phyloP scores from a whole-genome alignment of 768 basidiomycete genomes.

The Fomitopsis serialis region DNA sequence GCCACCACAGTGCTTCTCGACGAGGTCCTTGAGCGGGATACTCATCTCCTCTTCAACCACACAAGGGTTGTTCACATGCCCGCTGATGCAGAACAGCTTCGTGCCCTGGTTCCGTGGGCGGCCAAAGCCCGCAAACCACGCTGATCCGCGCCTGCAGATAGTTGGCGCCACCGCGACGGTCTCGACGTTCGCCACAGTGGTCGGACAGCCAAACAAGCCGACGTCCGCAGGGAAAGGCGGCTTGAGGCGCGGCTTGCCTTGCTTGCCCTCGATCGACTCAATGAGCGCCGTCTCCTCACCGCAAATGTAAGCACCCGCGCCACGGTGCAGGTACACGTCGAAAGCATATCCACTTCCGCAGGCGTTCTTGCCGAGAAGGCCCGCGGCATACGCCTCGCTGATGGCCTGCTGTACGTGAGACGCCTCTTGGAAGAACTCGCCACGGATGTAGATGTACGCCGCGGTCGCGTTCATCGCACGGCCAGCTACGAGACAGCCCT shows the following conservation, averaged over 20 bases:
- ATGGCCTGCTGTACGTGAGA: slow-evolving; percentile 93
- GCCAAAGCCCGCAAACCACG: slow-evolving; percentile 93
- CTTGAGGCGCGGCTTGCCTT: slow-evolving; percentile 96
- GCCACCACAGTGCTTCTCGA: slow-evolving; percentile 97
- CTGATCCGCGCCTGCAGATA: slow-evolving; percentile 81
- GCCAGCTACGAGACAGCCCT: slow-evolving; percentile 96
- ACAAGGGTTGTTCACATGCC: slow-evolving; percentile 97
- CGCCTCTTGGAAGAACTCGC: slow-evolving; percentile 96
- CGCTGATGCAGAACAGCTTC: slow-evolving; percentile 95
- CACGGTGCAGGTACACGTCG: slow-evolving; percentile 97
- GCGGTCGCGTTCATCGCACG: slow-evolving; percentile 96
- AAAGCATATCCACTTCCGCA: slow-evolving; percentile 93
- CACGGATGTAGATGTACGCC: slow-evolving; percentile 99
- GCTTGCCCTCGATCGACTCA: slow-evolving; percentile 95
- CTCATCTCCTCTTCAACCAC: slow-evolving; percentile 99
- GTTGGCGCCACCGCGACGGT: slow-evolving; percentile 98
- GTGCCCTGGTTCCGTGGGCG: slow-evolving; percentile 91
- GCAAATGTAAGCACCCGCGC: slow-evolving; percentile 97
- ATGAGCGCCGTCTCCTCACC: slow-evolving; percentile 98
- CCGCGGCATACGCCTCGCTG: slow-evolving; percentile 87
- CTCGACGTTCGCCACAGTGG: slow-evolving; percentile 97
- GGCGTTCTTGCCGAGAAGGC: slow-evolving; percentile 83
- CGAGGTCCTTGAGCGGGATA: slow-evolving; percentile 86
- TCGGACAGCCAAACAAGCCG: slow-evolving; percentile 94
- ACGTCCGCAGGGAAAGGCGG: slow-evolving; percentile 99